A percentile compares a stretch with the other conserved stretches of the same genome.
These are phyloP conservation scores for Zasmidium citrigriseum DNA, from an alignment of 2,329 filamentous ascomycete species.

Conservation along the genomic window DNA sequence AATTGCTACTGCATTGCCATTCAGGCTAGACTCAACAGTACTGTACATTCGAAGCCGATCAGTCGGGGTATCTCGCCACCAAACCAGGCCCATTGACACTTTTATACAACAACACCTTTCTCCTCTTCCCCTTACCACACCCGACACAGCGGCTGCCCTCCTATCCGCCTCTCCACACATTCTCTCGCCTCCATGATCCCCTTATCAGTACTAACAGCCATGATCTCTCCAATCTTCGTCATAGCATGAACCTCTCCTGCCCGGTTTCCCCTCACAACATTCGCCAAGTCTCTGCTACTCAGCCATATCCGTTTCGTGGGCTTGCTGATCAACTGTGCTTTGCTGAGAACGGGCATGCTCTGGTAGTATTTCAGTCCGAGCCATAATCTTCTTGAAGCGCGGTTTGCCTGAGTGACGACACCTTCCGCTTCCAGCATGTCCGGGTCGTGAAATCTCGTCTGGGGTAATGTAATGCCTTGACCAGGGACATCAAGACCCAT, in stretches of 20 bases:
- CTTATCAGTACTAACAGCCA: constrained; percentile 75
- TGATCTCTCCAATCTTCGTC: constrained; percentile 73
- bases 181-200: constrained; percentile 82
- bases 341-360: constrained; percentile 73
- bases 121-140: constrained; percentile 46
- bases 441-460: constrained; percentile 25
- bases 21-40: no score
- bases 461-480: constrained; percentile 30
- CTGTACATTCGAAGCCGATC: not conserved
- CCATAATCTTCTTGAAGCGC: constrained; percentile 77
- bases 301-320: constrained; percentile 72
- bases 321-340: constrained; percentile 68
- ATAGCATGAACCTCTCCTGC: constrained; percentile 70
- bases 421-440: constrained; percentile 31
- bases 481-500: constrained; percentile 33
- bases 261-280: constrained; percentile 68
- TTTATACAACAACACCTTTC: no score
- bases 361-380: constrained; percentile 89
- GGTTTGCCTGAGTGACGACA: constrained; percentile 55
- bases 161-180: constrained; percentile 75
- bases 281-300: constrained; percentile 61
- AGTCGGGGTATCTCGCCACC: not conserved
- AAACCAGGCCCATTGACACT: not conserved
- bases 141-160: constrained; percentile 77
- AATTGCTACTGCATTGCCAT: no score